Evolutionary conservation across 2,329 filamentous ascomycete genomes (phyloP), one percentile per base, ranked within the genome.

Genomic region (Cladosporium austrohemisphaericum): DNA sequence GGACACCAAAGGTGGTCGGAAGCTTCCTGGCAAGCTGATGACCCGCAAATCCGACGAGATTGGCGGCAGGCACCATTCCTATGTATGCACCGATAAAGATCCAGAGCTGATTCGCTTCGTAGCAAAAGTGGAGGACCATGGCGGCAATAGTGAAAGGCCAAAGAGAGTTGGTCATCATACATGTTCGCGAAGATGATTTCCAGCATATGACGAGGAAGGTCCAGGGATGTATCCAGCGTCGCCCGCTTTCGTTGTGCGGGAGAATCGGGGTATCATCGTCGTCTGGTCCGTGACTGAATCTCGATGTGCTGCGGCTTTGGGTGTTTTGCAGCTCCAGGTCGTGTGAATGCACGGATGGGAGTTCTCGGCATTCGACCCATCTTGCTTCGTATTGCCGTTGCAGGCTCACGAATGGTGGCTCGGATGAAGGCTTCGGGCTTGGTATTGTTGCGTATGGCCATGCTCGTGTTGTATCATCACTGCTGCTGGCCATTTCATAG

Each of bases 1-100:
- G 64, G 2, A 87, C 76, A 20, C 83, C 84, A 32, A 82, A 68
- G 8, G 90, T 86, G 59, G 86, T 87, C 9, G 85, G 85, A 47
- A 91, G 66, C 68, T 91, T 91, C 50, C 83, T 76, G 1, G 85
- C 81, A 50, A 88, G 68, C 65, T 88, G 82, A 58, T 85, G 80
- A 8, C 85, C 84, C 6, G 84, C 82, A 58, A 89, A 77, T 2
- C 75, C 75, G 3, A 77, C 60, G 5, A 76, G 61, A 48, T 77
- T 77, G 32, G 75, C 75, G 3, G 72, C 65, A 0, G 75, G 75
- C 1, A 77, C 64, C 58, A 77, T 76, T 51, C 74, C 73, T 46
- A 78, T 68, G 52, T 77, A 78, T 7, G 70, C 68, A 0, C 69
- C 65, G 38, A 68, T 68, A 56, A 77, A 77, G 54, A 75, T 73